A percentile compares a stretch with the other conserved stretches of the same genome.
phyloP scores from a whole-genome alignment of 495 filamentous ascomycete genomes.

The Umbilicaria muhlenbergii region DNA sequence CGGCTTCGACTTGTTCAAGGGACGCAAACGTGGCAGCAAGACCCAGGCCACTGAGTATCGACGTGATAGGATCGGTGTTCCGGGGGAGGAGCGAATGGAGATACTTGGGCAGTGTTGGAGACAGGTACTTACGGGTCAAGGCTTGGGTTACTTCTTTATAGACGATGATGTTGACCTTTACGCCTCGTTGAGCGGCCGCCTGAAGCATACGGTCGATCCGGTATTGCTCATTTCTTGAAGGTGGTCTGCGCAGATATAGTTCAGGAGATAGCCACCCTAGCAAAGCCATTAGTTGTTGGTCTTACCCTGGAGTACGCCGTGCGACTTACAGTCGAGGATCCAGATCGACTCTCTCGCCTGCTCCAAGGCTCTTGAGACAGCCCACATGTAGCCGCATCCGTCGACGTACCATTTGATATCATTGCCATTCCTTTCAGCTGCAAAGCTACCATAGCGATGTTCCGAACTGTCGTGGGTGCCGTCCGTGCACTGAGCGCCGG shows the following conservation, averaged over 20 bases:
- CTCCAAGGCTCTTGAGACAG: slow-evolving; percentile 72
- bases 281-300: background rate
- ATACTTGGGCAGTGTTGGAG: slow-evolving; percentile 24
- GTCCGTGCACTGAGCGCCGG: slow-evolving; percentile 30
- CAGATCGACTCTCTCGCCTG: slow-evolving; percentile 72
- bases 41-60: slow-evolving; percentile 16
- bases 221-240: slow-evolving; percentile 67
- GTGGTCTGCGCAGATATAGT: slow-evolving; percentile 76
- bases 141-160: slow-evolving; percentile 91
- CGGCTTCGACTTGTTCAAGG: slow-evolving; percentile 26
- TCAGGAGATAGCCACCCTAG: slow-evolving; percentile 78
- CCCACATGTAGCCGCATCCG: slow-evolving; percentile 83
- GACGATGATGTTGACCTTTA: slow-evolving; percentile 77
- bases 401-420: slow-evolving; percentile 87
- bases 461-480: slow-evolving; percentile 27
- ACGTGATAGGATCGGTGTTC: slow-evolving; percentile 21
- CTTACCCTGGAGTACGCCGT: background rate
- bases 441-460: slow-evolving; percentile 72
- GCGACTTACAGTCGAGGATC: slow-evolving; percentile 71
- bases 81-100: slow-evolving; percentile 25
- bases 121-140: slow-evolving; percentile 56
- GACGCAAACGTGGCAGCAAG: slow-evolving; percentile 25
- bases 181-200: slow-evolving; percentile 75
- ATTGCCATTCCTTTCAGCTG: slow-evolving; percentile 47
- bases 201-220: slow-evolving; percentile 80